phyloP scores from a whole-genome alignment of 2,329 filamentous ascomycete genomes.

The Penicillium corylophilum region DNA sequence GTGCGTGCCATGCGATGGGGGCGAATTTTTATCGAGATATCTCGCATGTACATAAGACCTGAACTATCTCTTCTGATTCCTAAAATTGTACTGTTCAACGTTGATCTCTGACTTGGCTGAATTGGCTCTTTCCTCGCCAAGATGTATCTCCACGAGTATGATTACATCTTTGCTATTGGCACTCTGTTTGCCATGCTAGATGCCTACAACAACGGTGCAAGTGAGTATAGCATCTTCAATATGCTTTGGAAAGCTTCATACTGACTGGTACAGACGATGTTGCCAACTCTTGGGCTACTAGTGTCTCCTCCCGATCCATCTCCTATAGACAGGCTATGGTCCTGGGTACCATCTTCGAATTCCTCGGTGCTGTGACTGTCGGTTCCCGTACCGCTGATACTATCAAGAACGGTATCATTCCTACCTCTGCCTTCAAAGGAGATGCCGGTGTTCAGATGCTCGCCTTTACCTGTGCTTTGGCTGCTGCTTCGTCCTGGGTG shows the following conservation, averaged over 20 bases:
- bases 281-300: constrained; percentile 79
- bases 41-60: constrained; percentile 1
- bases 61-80: background rate
- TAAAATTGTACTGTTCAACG: background rate
- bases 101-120: background rate
- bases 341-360: constrained; percentile 65
- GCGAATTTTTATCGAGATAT: background rate
- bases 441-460: constrained; percentile 68
- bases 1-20: background rate
- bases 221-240: constrained; percentile 49
- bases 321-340: constrained; percentile 36
- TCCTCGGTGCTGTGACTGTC: constrained; percentile 65
- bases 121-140: constrained; percentile 29
- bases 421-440: constrained; percentile 55
- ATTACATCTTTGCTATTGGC: constrained; percentile 73
- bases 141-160: constrained; percentile 63
- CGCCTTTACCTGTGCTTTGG: constrained; percentile 44
- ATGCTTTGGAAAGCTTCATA: background rate
- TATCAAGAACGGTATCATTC: constrained; percentile 77
- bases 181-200: constrained; percentile 74
- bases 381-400: constrained; percentile 70
- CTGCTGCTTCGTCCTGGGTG: constrained; percentile 59
- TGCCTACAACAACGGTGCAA: constrained; percentile 76
- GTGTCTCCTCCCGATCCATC: constrained; percentile 71
- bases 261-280: constrained; percentile 61